Base-by-base conservation (phyloP, 139 green algal genomes). In the Picochlorum sp. region DNA sequence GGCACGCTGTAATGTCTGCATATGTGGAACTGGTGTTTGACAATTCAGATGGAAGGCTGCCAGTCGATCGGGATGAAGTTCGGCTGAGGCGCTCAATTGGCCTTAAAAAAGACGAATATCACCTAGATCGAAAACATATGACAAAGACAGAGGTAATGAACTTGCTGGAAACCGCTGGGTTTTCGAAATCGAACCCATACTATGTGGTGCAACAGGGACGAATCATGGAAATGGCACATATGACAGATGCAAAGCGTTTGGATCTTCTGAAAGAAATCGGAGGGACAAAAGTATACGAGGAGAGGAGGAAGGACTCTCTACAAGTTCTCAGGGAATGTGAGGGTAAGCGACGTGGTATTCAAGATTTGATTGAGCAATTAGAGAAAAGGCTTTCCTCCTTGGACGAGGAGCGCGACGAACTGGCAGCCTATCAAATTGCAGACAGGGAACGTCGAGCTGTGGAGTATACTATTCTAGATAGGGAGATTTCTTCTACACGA, bases 181-280 rank as follows among this genome's bases (percentile, higher is more conserved):
- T 99, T 70, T 90, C 74, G 14, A 73, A 86, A 5, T 82, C 89
- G 44, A 99, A 99, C 72, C 93, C 93, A 1, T 99, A 99, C 77
- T 97, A 97, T 68, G 85, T 98, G 29, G 93, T 99, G 44, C 91
- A 99, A 76, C 93, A 99, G 76, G 92, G 91, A 45, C 92, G 93
- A 77, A 90, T 94, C 60, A 81, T 77, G 67, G 57, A 68, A 30
- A 81, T 95, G 67, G 68, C 85, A 12, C 80, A 72, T 31, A 97
- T 97, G 91, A 83, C 77, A 24, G 89, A 96, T 67, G 24, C 67
- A 1, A 79, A 98, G 72, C 82, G 93, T 2, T 76, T 99, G 70
- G 83, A 95, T 56, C 75, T 99, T 57, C 73, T 99, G 7, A 99
- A 99, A 75, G 93, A 99, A 78, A 93, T 99, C 54, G 93, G 93